These are phyloP conservation scores for Fusarium sp. DNA, from an alignment of 2,329 filamentous ascomycete species.

Conservation along the genomic window DNA sequence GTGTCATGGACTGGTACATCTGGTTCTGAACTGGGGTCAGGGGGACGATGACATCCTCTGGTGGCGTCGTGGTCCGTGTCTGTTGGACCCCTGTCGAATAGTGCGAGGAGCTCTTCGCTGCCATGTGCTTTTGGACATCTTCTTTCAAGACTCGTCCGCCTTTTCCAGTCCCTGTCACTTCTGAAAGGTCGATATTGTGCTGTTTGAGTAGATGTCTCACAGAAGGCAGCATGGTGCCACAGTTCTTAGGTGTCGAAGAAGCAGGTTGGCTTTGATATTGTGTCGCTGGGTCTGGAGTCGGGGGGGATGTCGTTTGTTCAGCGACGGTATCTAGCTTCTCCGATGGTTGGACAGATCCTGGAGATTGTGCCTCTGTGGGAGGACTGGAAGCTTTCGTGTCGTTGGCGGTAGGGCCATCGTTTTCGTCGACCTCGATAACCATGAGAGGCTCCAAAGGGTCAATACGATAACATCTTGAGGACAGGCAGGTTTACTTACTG, in stretches of 20 bases:
- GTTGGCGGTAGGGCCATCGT: not conserved
- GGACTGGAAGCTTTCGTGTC: not conserved
- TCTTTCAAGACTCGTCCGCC: slow-evolving; percentile 12
- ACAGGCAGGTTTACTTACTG: not conserved
- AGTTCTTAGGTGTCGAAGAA: not conserved
- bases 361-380: not conserved
- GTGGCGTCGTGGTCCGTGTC: not conserved
- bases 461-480: not conserved
- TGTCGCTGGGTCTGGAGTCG: not conserved
- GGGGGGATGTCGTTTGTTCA: not conserved
- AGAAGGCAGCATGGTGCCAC: not conserved
- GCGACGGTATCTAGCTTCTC: not conserved
- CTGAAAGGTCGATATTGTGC: not conserved
- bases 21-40: slow-evolving; percentile 5
- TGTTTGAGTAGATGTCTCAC: slow-evolving; percentile 14
- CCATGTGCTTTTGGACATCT: slow-evolving; percentile 13
- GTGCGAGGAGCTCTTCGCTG: not conserved
- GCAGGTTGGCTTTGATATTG: not conserved
- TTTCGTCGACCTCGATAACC: slow-evolving; percentile 8
- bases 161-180: slow-evolving; percentile 7
- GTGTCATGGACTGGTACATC: slow-evolving; percentile 27
- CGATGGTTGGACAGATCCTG: not conserved
- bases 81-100: not conserved
- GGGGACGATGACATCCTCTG: not conserved
- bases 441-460: slow-evolving; percentile 1